phyloP scores from a whole-genome alignment of 1,284 basidiomycete genomes.

The Cutaneotrichosporon mucoides region DNA sequence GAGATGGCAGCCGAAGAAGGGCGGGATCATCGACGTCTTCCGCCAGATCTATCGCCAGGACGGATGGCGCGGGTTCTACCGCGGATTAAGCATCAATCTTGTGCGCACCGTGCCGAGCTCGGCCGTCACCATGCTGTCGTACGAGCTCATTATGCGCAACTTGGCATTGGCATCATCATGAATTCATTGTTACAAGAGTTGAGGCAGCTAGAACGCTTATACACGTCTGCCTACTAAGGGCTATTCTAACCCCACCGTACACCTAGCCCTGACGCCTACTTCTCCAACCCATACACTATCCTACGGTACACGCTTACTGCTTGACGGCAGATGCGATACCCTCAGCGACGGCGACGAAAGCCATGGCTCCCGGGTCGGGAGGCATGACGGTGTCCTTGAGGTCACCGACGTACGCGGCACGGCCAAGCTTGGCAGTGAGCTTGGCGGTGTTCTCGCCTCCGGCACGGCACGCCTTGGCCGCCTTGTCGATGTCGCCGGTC shows the following conservation, averaged over 20 bases:
- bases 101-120: slow-evolving; percentile 88
- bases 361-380: slow-evolving; percentile 48
- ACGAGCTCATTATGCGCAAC: slow-evolving; percentile 52
- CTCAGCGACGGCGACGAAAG: slow-evolving; percentile 41
- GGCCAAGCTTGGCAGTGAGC: slow-evolving; percentile 49
- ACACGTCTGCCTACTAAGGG: no score
- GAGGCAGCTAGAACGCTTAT: no score
- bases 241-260: no score
- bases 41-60: slow-evolving; percentile 69
- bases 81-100: slow-evolving; percentile 83
- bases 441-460: slow-evolving; percentile 47
- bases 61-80: slow-evolving; percentile 81
- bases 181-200: slow-evolving; percentile 3
- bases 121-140: slow-evolving; percentile 88
- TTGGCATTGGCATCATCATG: slow-evolving; percentile 20
- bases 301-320: background rate
- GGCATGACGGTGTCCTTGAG: slow-evolving; percentile 38
- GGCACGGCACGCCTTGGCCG: slow-evolving; percentile 41
- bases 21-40: slow-evolving; percentile 67
- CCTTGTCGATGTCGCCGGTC: slow-evolving; percentile 36
- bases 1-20: slow-evolving; percentile 22
- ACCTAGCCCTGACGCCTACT: no score
- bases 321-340: slow-evolving; percentile 26
- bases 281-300: no score
- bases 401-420: slow-evolving; percentile 51